These are phyloP conservation scores for Camelina hispida DNA, from an alignment of 345 rosid species.

Conservation along the genomic window DNA sequence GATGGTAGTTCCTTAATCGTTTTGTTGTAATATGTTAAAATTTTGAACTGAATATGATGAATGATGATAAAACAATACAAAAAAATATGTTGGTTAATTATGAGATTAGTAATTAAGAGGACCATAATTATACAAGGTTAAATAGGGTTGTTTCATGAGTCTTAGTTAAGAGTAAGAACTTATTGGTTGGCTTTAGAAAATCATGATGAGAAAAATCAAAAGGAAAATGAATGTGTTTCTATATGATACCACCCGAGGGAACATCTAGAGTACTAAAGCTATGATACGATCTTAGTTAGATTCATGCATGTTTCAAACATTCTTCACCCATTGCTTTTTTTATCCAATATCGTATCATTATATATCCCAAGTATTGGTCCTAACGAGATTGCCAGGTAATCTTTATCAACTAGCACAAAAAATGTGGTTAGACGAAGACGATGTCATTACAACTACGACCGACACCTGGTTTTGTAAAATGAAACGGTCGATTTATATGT, in stretches of 20 bases:
- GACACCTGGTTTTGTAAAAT: not conserved
- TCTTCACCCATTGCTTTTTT: slow-evolving; percentile 31
- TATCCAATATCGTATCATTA: slow-evolving; percentile 25
- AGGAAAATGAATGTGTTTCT: slow-evolving; percentile 44
- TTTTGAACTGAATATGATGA: not conserved
- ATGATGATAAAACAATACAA: slow-evolving; percentile 6
- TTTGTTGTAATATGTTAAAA: not conserved
- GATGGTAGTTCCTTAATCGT: not conserved
- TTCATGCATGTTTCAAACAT: slow-evolving; percentile 46
- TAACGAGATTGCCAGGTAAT: slow-evolving; percentile 2
- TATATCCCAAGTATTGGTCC: slow-evolving; percentile 15
- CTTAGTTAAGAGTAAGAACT: slow-evolving; percentile 14
- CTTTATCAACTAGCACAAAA: slow-evolving; percentile 7
- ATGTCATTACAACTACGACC: not conserved
- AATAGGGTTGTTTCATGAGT: slow-evolving; percentile 3
- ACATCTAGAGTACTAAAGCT: slow-evolving; percentile 36
- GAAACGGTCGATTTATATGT: not conserved
- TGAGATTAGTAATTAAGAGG: not conserved
- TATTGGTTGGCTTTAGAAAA: slow-evolving; percentile 24
- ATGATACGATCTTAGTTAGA: slow-evolving; percentile 37
- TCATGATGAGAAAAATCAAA: slow-evolving; percentile 46
- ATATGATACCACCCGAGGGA: slow-evolving; percentile 33
- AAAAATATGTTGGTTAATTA: not conserved
- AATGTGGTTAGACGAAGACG: not conserved
- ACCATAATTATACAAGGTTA: not conserved